phyloP scores from a whole-genome alignment of 2,329 filamentous ascomycete species.

The Pseudogymnoascus sp. region DNA sequence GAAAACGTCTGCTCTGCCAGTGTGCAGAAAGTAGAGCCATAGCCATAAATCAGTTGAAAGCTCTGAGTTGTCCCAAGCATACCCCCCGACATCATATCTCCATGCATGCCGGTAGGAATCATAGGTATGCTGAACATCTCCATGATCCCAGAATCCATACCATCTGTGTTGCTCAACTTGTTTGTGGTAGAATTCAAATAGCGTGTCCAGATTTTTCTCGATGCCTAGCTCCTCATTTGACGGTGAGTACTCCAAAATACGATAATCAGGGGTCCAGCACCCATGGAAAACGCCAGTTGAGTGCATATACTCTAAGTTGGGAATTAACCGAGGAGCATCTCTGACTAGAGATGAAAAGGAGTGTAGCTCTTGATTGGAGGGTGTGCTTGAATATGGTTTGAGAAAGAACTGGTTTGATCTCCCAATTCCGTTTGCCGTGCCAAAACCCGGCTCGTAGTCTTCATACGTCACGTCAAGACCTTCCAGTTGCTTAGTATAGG shows the following conservation, averaged over 20 bases:
- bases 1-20: constrained; percentile 48
- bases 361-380: constrained; percentile 38
- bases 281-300: constrained; percentile 44
- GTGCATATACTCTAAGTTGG: constrained; percentile 41
- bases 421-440: constrained; percentile 49
- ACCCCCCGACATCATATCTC: constrained; percentile 56
- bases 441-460: constrained; percentile 48
- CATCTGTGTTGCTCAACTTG: constrained; percentile 51
- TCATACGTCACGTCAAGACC: constrained; percentile 57
- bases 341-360: constrained; percentile 38
- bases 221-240: constrained; percentile 27
- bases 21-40: constrained; percentile 55
- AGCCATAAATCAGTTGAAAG: constrained; percentile 55
- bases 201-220: constrained; percentile 46
- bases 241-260: constrained; percentile 23
- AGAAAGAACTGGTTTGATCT: constrained; percentile 50
- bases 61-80: constrained; percentile 58
- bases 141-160: constrained; percentile 57
- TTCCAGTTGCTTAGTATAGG: constrained; percentile 49
- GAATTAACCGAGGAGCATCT: constrained; percentile 43
- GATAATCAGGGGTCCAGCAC: constrained; percentile 42
- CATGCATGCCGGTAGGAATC: constrained; percentile 50
- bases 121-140: constrained; percentile 57
- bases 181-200: constrained; percentile 46
- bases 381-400: constrained; percentile 44